Conservation (phyloP, 208 protist species). For the Leishmania gerbilli region DNA sequence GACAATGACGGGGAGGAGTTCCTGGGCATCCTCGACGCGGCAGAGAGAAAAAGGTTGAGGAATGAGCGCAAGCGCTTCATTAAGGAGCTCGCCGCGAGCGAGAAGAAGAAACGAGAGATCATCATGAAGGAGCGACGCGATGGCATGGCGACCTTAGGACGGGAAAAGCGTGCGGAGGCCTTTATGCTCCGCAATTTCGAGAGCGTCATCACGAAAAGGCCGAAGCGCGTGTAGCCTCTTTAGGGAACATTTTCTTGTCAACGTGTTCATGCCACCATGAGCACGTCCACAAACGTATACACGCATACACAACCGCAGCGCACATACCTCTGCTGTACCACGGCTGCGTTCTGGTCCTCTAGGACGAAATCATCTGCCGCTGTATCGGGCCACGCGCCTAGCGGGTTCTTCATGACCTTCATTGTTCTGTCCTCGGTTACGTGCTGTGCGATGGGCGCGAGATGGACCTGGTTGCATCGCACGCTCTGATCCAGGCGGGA, state of each 20-base stretch:
- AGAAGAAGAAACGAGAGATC: slow-evolving; percentile 42
- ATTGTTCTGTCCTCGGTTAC: neutral
- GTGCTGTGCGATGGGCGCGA: too few relatives aligned
- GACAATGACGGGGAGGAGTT: slow-evolving; percentile 19
- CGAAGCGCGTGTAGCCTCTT: slow-evolving; percentile 10
- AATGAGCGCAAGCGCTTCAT: slow-evolving; percentile 40
- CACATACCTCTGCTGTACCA: neutral
- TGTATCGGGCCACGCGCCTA: too few relatives aligned
- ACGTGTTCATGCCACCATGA: neutral
- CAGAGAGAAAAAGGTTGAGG: slow-evolving; percentile 36
- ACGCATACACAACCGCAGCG: neutral
- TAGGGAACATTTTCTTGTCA: neutral
- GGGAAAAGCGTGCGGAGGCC: slow-evolving; percentile 24
- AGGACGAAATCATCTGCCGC: too few relatives aligned
- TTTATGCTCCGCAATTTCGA: slow-evolving; percentile 19
- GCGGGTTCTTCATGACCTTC: neutral
- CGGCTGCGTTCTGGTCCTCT: neutral
- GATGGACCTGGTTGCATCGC: neutral
- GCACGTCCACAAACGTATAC: neutral
- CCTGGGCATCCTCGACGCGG: slow-evolving; percentile 20
- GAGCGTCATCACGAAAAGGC: slow-evolving; percentile 7
- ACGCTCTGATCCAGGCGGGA: neutral
- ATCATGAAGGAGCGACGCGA: slow-evolving; percentile 34
- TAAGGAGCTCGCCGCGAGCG: slow-evolving; percentile 34
- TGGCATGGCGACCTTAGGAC: slow-evolving; percentile 33